phyloP scores from a whole-genome alignment of 2,329 filamentous ascomycete species.

The Alternaria burnsii region DNA sequence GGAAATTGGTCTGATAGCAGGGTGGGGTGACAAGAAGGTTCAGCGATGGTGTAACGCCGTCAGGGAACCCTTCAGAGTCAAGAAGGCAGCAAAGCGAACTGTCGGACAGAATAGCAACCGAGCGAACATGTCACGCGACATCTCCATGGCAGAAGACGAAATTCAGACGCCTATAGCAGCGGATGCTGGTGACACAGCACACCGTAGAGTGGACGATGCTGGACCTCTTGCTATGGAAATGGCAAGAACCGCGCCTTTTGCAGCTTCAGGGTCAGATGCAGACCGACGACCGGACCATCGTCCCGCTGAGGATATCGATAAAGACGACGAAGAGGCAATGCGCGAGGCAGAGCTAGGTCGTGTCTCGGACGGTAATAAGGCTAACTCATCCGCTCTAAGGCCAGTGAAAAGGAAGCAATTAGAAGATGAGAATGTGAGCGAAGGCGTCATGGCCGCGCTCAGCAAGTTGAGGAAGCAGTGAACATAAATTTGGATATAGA shows the following conservation, averaged over 20 bases:
- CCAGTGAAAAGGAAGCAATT: constrained; percentile 48
- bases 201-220: constrained; percentile 41
- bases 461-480: constrained; percentile 60
- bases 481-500: not conserved
- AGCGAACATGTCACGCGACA: constrained; percentile 34
- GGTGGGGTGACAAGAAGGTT: constrained; percentile 96
- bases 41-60: constrained; percentile 83
- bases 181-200: constrained; percentile 33
- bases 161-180: constrained; percentile 17
- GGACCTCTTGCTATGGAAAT: constrained; percentile 40
- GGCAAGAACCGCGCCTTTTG: constrained; percentile 28
- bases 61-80: constrained; percentile 82
- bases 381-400: constrained; percentile 20
- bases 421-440: constrained; percentile 60
- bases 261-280: constrained; percentile 39
- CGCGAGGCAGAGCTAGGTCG: constrained; percentile 34
- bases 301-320: constrained; percentile 45
- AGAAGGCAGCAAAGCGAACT: constrained; percentile 70
- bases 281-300: constrained; percentile 49
- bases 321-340: constrained; percentile 60
- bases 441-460: constrained; percentile 67
- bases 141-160: constrained; percentile 38
- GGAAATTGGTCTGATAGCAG: constrained; percentile 82
- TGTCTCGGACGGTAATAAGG: constrained; percentile 32
- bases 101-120: constrained; percentile 47